Percentiles rank a stretch among this genome's conserved stretches.
Evolutionary conservation across 768 basidiomycete genomes (phyloP).

Genomic region (Lyophyllum decastes): DNA sequence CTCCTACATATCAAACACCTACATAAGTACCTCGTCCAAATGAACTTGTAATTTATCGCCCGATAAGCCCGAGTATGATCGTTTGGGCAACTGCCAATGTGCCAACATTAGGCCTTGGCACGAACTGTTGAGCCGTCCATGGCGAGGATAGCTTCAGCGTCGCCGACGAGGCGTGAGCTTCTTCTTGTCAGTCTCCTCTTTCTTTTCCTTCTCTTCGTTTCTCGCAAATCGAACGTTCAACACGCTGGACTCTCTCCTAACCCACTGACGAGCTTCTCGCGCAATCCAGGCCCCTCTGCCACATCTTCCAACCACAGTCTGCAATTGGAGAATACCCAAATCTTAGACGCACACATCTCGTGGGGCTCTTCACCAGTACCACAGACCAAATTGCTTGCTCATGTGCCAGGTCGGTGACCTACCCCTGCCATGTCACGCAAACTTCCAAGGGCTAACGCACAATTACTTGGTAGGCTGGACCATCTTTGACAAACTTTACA

Average conservation of each 20-base stretch:
- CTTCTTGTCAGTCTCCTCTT: constrained; percentile 52
- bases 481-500: constrained; percentile 80
- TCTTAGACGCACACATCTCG: constrained; percentile 30
- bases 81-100: neutral
- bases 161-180: constrained; percentile 59
- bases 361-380: constrained; percentile 46
- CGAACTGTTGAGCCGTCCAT: neutral
- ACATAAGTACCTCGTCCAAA: neutral
- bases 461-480: constrained; percentile 73
- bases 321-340: constrained; percentile 10
- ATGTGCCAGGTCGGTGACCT: constrained; percentile 64
- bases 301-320: constrained; percentile 7
- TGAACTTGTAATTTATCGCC: neutral
- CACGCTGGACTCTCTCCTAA: constrained; percentile 11
- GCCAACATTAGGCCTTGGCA: neutral
- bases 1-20: neutral
- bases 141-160: constrained; percentile 32
- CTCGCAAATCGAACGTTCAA: constrained; percentile 18
- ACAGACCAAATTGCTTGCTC: constrained; percentile 67
- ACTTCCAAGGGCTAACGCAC: too few species aligned
- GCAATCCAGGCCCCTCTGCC: constrained; percentile 7
- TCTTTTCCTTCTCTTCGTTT: constrained; percentile 47
- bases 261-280: neutral
- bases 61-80: neutral
- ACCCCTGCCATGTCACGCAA: neutral